Conservation (phyloP, 2,329 filamentous ascomycete genomes). For the Aspergillus clavatus region DNA sequence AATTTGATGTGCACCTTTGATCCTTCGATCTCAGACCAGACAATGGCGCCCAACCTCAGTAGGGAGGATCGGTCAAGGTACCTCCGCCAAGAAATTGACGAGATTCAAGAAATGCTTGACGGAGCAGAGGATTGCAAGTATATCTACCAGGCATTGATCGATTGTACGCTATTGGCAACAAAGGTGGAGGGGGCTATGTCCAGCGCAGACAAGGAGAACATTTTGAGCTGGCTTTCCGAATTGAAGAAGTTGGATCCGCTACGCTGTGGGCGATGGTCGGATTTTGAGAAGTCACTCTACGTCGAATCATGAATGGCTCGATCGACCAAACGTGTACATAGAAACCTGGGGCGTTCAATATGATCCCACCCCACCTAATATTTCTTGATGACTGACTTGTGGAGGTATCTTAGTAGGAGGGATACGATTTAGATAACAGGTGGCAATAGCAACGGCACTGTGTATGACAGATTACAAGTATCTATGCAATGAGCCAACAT, state of each 20-base stretch:
- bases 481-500: too few species aligned
- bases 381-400: background rate
- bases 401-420: too few species aligned
- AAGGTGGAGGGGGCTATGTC: conserved; percentile 46
- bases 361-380: background rate
- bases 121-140: conserved; percentile 73
- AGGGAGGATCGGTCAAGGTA: conserved; percentile 60
- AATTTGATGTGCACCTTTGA: conserved; percentile 70
- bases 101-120: conserved; percentile 62
- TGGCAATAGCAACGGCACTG: too few species aligned
- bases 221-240: conserved; percentile 58
- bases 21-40: conserved; percentile 46
- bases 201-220: conserved; percentile 41
- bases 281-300: conserved; percentile 53
- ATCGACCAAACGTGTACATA: too few species aligned
- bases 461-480: too few species aligned
- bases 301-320: background rate
- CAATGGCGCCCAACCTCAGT: conserved; percentile 62
- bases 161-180: conserved; percentile 62
- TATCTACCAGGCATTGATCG: conserved; percentile 81
- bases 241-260: conserved; percentile 68
- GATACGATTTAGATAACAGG: too few species aligned
- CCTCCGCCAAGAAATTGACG: conserved; percentile 65
- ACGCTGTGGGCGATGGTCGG: conserved; percentile 69
- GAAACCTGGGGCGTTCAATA: background rate